Percentiles rank a stretch among this genome's conserved stretches.
phyloP scores from a whole-genome alignment of 179 eudicot species.

The Heliamphora pulchella region DNA sequence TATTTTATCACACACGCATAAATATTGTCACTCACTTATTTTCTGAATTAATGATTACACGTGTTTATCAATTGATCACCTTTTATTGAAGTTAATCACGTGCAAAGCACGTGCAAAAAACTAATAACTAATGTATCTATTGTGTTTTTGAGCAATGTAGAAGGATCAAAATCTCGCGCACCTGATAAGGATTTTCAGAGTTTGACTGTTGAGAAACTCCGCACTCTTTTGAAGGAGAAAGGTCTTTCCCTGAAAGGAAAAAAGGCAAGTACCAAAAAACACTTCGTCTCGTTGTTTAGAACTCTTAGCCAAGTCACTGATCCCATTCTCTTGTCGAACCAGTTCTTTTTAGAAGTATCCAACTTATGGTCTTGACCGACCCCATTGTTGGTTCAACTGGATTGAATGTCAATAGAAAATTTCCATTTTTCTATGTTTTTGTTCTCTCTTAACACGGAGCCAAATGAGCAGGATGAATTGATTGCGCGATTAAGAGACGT shows the following conservation, averaged over 20 bases:
- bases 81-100: too few relatives aligned
- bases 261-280: conserved; percentile 48
- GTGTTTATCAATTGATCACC: too few relatives aligned
- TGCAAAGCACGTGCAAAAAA: too few relatives aligned
- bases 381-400: not conserved
- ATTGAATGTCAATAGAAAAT: not conserved
- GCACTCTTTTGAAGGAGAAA: conserved; percentile 61
- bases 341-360: not conserved
- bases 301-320: too few relatives aligned
- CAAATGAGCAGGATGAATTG: conserved; percentile 46
- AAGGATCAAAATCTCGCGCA: conserved; percentile 35
- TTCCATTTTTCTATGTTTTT: too few relatives aligned
- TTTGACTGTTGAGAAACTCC: conserved; percentile 69
- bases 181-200: conserved; percentile 37
- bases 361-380: not conserved
- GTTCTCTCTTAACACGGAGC: conserved; percentile 10
- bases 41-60: too few relatives aligned
- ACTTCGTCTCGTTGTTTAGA: too few relatives aligned
- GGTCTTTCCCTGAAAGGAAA: conserved; percentile 59
- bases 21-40: too few relatives aligned
- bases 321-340: not conserved
- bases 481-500: conserved; percentile 42
- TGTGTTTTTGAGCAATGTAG: conserved; percentile 32
- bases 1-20: too few relatives aligned
- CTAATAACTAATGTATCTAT: too few relatives aligned